Evolutionary conservation across 2,329 filamentous ascomycete species (phyloP).

Genomic region (Fusarium tjaetaba): DNA sequence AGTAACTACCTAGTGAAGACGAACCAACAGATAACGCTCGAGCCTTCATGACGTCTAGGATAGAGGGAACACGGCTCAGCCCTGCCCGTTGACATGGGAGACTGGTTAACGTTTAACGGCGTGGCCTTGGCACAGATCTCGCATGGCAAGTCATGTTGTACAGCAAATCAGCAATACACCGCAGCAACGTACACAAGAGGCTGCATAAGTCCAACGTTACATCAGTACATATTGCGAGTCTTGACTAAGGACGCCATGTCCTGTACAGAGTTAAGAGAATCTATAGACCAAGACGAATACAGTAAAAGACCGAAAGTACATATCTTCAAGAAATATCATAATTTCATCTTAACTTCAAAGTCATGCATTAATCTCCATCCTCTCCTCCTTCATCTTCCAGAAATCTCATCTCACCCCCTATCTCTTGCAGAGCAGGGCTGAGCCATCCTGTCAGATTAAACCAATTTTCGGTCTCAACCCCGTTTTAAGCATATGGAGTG

Average conservation of each 20-base stretch:
- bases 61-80: neutral
- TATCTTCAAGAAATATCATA: neutral
- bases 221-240: neutral
- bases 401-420: constrained; percentile 3
- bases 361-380: neutral
- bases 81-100: neutral
- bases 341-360: neutral
- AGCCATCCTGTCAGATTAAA: neutral
- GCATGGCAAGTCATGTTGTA: constrained; percentile 11
- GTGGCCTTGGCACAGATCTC: constrained; percentile 12
- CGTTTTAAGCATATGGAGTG: constrained; percentile 26
- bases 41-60: constrained; percentile 16
- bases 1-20: neutral
- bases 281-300: neutral
- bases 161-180: neutral
- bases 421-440: neutral
- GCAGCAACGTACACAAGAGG: neutral
- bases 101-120: constrained; percentile 8
- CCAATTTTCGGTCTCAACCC: constrained; percentile 3
- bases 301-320: neutral
- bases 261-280: no score
- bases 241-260: neutral
- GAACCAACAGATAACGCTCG: constrained; percentile 1
- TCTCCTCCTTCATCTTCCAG: neutral
- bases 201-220: constrained; percentile 12